Evolutionary conservation across 495 filamentous ascomycete species (phyloP).

Genomic region (Daldinia caldariorum): DNA sequence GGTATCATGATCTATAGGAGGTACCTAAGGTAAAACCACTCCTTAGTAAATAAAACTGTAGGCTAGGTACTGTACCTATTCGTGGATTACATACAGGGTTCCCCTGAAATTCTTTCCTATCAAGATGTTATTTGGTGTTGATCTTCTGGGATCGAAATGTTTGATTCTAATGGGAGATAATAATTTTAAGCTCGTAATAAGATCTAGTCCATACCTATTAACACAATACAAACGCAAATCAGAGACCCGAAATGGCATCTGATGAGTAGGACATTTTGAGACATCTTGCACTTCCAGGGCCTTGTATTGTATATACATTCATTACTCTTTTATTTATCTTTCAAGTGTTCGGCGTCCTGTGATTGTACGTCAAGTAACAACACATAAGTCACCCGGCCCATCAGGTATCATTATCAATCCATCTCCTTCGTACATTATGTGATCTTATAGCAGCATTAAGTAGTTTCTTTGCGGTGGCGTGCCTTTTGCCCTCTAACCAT

Average conservation of each 20-base stretch:
- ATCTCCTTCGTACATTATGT: slow-evolving; percentile 1
- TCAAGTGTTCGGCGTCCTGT: background rate
- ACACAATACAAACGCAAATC: background rate
- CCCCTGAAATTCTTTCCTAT: no score
- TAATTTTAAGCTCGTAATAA: background rate
- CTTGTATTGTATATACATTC: background rate
- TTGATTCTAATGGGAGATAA: no score
- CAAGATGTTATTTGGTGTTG: no score
- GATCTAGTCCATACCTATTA: background rate
- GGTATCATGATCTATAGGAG: no score
- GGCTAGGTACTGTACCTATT: no score
- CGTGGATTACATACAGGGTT: no score
- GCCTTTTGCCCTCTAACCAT: background rate
- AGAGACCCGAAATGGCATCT: no score
- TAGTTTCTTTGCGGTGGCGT: background rate
- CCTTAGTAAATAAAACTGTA: no score
- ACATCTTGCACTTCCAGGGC: no score
- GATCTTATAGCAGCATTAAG: background rate
- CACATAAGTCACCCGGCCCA: slow-evolving; percentile 2
- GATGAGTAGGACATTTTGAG: no score
- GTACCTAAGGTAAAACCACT: no score
- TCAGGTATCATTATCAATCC: slow-evolving; percentile 4
- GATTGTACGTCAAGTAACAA: background rate
- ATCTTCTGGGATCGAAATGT: no score
- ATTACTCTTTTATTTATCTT: background rate